Evolutionary conservation across 75 land plant species (phyloP).

Genomic region (Sequoiadendron giganteum): DNA sequence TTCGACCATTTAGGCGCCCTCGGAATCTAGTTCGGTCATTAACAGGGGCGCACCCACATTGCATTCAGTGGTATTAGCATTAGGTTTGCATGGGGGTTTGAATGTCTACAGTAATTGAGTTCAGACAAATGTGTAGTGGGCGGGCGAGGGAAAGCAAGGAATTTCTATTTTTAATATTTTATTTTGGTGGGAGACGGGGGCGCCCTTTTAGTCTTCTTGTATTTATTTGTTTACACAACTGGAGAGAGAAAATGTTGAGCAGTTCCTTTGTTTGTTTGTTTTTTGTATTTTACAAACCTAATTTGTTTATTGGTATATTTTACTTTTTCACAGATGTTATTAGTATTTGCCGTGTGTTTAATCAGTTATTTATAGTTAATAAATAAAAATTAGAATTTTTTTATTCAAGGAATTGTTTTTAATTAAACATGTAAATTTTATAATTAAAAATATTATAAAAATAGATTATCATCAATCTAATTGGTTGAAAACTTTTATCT

Average conservation of each 20-base stretch:
- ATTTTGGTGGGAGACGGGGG: neutral
- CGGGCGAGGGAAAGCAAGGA: slow-evolving; percentile 12
- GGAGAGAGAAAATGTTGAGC: neutral
- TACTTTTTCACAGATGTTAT: too few species aligned
- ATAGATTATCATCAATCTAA: too few species aligned
- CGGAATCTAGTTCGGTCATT: neutral
- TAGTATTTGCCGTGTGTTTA: too few species aligned
- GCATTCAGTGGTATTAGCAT: neutral
- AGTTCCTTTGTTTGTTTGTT: neutral
- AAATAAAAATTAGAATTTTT: too few species aligned
- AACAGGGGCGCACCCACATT: neutral
- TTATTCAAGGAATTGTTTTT: too few species aligned
- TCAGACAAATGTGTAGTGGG: slow-evolving; percentile 11
- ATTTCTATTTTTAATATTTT: slow-evolving; percentile 4
- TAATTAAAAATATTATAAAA: too few species aligned
- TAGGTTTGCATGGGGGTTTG: neutral
- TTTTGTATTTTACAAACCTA: too few species aligned
- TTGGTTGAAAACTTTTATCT: too few species aligned
- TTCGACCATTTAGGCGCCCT: neutral
- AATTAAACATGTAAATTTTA: too few species aligned
- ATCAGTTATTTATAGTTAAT: too few species aligned
- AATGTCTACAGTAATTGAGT: neutral
- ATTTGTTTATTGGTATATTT: too few species aligned
- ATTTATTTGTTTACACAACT: neutral
- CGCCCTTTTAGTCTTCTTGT: neutral